A percentile compares a stretch with the other conserved stretches of the same genome.
These are phyloP conservation scores for Penicillium longicatenatum DNA, from an alignment of 495 filamentous ascomycete species.

Conservation along the genomic window DNA sequence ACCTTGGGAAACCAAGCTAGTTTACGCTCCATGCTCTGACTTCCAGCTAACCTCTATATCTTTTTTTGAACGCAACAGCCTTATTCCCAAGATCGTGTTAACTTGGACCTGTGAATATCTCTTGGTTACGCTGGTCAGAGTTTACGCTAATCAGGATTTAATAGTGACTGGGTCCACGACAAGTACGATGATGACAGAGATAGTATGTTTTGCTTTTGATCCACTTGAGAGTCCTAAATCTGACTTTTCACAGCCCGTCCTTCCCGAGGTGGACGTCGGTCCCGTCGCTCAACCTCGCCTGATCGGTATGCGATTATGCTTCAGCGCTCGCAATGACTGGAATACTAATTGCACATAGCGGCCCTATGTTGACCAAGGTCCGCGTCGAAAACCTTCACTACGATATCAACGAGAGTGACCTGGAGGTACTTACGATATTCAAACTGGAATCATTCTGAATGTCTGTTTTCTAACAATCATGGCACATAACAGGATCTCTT, in stretches of 20 bases:
- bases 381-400: constrained; percentile 93
- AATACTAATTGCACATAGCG: constrained; percentile 21
- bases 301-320: constrained; percentile 46
- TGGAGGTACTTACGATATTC: constrained; percentile 58
- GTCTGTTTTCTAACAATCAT: background rate
- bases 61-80: constrained; percentile 55
- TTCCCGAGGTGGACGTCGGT: constrained; percentile 42
- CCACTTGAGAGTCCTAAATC: background rate
- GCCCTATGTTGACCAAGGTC: constrained; percentile 66
- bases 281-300: constrained; percentile 49
- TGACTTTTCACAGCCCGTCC: constrained; percentile 38
- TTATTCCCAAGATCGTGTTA: constrained; percentile 54
- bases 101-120: constrained; percentile 54
- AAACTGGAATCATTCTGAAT: background rate
- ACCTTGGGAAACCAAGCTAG: constrained; percentile 41
- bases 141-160: constrained; percentile 16
- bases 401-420: constrained; percentile 83
- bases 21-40: constrained; percentile 48
- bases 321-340: constrained; percentile 11
- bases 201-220: constrained; percentile 30
- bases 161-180: constrained; percentile 90
- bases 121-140: constrained; percentile 8
- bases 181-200: constrained; percentile 71
- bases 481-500: constrained; percentile 68
- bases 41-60: constrained; percentile 57